Conservation (phyloP, 1,139 yeast species). For the Suhomyces coccinellae region DNA sequence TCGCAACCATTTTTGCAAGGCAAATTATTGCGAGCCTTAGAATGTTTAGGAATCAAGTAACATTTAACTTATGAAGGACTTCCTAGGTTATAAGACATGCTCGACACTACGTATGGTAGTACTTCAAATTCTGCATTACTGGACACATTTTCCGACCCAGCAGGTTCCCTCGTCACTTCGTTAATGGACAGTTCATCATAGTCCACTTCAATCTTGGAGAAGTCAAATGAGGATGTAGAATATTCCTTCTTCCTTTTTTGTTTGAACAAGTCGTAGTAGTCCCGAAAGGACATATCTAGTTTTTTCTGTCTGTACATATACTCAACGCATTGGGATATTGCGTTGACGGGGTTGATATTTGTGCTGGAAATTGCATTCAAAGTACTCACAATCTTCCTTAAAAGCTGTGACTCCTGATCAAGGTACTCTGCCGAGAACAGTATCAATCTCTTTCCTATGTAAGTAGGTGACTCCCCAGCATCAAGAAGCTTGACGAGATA, state of each 20-base stretch:
- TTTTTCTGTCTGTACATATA: slow-evolving; percentile 14
- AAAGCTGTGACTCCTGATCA: slow-evolving; percentile 13
- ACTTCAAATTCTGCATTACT: not conserved
- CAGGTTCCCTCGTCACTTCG: not conserved
- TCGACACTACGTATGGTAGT: slow-evolving; percentile 16
- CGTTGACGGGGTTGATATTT: slow-evolving; percentile 12
- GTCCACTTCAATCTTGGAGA: not conserved
- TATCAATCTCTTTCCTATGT: slow-evolving; percentile 29
- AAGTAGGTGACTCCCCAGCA: slow-evolving; percentile 31
- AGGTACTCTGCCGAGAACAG: slow-evolving; percentile 25
- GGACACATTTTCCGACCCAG: not conserved
- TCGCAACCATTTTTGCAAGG: not conserved
- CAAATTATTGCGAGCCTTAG: not conserved
- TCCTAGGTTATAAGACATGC: slow-evolving; percentile 4
- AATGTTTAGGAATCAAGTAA: not conserved
- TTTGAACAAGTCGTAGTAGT: not conserved
- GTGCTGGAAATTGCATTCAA: slow-evolving; percentile 17
- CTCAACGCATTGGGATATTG: slow-evolving; percentile 21
- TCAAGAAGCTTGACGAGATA: slow-evolving; percentile 20
- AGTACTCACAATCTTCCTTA: slow-evolving; percentile 15
- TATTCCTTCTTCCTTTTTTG: not conserved
- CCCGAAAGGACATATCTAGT: not conserved
- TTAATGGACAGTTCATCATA: not conserved
- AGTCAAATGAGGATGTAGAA: not conserved
- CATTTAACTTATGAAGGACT: not conserved